phyloP scores from a whole-genome alignment of 2,329 filamentous ascomycete genomes.

The Colletotrichum shisoi region DNA sequence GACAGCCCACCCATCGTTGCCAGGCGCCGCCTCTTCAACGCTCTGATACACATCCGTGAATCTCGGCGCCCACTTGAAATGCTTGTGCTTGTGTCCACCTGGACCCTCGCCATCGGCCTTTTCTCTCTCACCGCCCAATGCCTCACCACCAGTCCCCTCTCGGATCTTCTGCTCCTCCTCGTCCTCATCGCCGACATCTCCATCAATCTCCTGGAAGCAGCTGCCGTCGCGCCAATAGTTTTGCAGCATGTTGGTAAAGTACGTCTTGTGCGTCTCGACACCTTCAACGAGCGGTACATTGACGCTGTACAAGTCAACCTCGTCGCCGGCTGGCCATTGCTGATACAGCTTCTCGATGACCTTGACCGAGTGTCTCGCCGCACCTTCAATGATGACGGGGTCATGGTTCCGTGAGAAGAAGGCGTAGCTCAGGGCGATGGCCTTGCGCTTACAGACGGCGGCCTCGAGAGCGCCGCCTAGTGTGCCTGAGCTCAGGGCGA shows the following conservation, averaged over 20 bases:
- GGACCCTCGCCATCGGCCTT: constrained; percentile 47
- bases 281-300: constrained; percentile 87
- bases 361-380: constrained; percentile 75
- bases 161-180: constrained; percentile 78
- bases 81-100: constrained; percentile 72
- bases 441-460: constrained; percentile 71
- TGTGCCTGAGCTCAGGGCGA: constrained; percentile 79
- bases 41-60: constrained; percentile 88
- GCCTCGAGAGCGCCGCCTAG: constrained; percentile 80
- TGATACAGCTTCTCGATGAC: constrained; percentile 80
- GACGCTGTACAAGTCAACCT: constrained; percentile 85
- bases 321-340: constrained; percentile 73
- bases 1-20: constrained; percentile 93
- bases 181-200: constrained; percentile 68
- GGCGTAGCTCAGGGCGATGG: constrained; percentile 88
- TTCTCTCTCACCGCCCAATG: constrained; percentile 41
- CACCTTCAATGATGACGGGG: constrained; percentile 78
- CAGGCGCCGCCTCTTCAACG: constrained; percentile 79
- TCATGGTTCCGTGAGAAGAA: constrained; percentile 90
- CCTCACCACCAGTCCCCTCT: constrained; percentile 64
- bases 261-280: constrained; percentile 73
- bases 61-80: constrained; percentile 93
- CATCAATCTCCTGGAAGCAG: constrained; percentile 83
- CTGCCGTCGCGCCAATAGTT: constrained; percentile 88
- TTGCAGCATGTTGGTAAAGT: constrained; percentile 88